These are phyloP conservation scores for Pyrus hybrid DNA, from an alignment of 331 rosid genomes.

Conservation along the genomic window DNA sequence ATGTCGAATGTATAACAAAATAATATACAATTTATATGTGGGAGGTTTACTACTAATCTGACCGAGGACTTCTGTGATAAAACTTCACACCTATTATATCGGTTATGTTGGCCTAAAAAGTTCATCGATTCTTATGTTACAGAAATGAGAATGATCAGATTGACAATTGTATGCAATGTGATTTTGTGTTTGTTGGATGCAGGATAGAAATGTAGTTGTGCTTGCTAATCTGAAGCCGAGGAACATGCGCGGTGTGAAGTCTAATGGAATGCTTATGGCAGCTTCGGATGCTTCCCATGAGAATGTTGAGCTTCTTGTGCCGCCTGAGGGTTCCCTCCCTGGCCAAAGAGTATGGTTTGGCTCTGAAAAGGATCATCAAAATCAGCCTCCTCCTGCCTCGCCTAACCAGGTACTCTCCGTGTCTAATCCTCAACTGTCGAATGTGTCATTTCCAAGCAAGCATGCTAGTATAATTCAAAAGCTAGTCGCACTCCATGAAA, in stretches of 20 bases:
- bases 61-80: background rate
- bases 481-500: background rate
- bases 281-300: conserved; percentile 84
- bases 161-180: background rate
- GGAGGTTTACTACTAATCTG: background rate
- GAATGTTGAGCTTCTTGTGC: conserved; percentile 80
- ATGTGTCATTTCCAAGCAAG: background rate
- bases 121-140: background rate
- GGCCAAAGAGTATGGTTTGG: conserved; percentile 97
- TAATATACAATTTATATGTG: background rate
- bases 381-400: conserved; percentile 67
- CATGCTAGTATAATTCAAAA: background rate
- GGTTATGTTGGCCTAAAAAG: background rate
- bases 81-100: background rate
- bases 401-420: conserved; percentile 61
- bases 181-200: background rate
- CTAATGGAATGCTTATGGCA: conserved; percentile 93
- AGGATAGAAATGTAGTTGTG: conserved; percentile 72
- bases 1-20: too few relatives aligned
- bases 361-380: conserved; percentile 44
- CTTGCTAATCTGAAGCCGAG: conserved; percentile 86
- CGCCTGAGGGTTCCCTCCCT: conserved; percentile 68
- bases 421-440: background rate
- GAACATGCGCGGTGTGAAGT: conserved; percentile 94
- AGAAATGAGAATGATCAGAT: background rate